A percentile compares a stretch with the other conserved stretches of the same genome.
Evolutionary conservation across 495 filamentous ascomycete genomes (phyloP).

Genomic region (Cercophora scortea): DNA sequence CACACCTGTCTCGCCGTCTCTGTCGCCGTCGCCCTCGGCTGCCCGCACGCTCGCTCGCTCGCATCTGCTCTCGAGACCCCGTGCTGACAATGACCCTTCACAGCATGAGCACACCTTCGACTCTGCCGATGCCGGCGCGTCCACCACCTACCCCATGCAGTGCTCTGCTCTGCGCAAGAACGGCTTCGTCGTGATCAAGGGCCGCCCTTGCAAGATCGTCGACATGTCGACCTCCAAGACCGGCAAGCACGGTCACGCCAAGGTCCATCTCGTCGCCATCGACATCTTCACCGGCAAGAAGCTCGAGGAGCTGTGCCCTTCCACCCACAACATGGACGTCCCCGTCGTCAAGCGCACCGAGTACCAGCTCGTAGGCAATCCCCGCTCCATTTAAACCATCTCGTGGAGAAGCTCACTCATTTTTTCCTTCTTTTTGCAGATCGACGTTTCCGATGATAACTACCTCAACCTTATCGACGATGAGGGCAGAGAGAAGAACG

Average conservation of each 20-base stretch:
- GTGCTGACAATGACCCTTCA: neutral
- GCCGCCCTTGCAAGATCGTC: conserved; percentile 98
- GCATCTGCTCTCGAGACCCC: neutral
- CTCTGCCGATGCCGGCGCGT: conserved; percentile 87
- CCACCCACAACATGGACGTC: conserved; percentile 99
- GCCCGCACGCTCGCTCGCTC: neutral
- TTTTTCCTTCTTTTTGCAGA: conserved; percentile 42
- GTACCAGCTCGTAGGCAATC: conserved; percentile 77
- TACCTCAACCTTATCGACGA: conserved; percentile 85
- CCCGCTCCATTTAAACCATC: neutral
- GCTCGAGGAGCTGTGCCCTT: conserved; percentile 96
- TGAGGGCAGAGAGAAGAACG: conserved; percentile 78
- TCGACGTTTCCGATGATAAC: conserved; percentile 81
- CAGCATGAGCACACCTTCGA: conserved; percentile 91
- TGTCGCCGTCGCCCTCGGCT: neutral
- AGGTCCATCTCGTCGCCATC: conserved; percentile 94
- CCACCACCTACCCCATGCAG: conserved; percentile 91
- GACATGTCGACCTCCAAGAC: conserved; percentile 99
- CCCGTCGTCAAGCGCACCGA: conserved; percentile 83
- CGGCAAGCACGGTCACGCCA: conserved; percentile 99
- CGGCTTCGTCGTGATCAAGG: conserved; percentile 95
- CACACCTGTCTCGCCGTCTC: neutral
- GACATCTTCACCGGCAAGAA: conserved; percentile 99
- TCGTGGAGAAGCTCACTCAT: neutral
- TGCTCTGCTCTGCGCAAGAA: conserved; percentile 99